Evolutionary conservation across 345 rosid genomes (phyloP).

Genomic region (Euclidium syriacum): DNA sequence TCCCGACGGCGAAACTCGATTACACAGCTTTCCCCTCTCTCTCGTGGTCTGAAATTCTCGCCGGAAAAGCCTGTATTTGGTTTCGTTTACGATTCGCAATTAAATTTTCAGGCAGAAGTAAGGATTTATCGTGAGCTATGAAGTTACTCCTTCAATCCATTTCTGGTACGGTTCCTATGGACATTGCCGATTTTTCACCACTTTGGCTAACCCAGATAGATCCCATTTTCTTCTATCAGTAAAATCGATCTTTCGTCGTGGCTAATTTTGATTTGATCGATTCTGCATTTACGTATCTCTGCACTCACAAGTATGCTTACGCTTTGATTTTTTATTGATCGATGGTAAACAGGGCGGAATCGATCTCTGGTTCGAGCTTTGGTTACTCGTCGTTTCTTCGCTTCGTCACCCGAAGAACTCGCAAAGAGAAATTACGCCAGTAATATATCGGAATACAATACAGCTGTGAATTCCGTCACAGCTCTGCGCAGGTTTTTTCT

Average conservation of each 20-base stretch:
- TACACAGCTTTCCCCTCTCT: not conserved
- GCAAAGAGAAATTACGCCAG: slow-evolving; percentile 71
- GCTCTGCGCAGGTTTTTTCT: slow-evolving; percentile 53
- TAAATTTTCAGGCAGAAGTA: not conserved
- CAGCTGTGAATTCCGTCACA: slow-evolving; percentile 59
- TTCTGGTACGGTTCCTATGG: slow-evolving; percentile 18
- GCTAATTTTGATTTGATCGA: not conserved
- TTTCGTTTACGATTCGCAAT: not conserved
- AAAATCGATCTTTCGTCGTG: not conserved
- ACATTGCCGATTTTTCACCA: not conserved
- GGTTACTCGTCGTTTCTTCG: slow-evolving; percentile 43
- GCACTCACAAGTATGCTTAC: not conserved
- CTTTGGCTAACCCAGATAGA: not conserved
- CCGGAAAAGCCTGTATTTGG: slow-evolving; percentile 8
- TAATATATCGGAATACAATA: slow-evolving; percentile 67
- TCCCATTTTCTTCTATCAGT: not conserved
- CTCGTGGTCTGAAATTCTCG: not conserved
- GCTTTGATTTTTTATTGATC: not conserved
- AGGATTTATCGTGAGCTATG: slow-evolving; percentile 30
- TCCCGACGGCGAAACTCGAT: slow-evolving; percentile 20
- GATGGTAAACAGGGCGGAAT: slow-evolving; percentile 35
- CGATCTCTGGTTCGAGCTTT: slow-evolving; percentile 41
- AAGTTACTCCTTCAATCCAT: slow-evolving; percentile 48
- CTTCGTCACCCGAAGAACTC: slow-evolving; percentile 45
- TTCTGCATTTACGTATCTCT: not conserved